phyloP scores from a whole-genome alignment of 768 basidiomycete genomes.

The Cyclocybe cylindracea region DNA sequence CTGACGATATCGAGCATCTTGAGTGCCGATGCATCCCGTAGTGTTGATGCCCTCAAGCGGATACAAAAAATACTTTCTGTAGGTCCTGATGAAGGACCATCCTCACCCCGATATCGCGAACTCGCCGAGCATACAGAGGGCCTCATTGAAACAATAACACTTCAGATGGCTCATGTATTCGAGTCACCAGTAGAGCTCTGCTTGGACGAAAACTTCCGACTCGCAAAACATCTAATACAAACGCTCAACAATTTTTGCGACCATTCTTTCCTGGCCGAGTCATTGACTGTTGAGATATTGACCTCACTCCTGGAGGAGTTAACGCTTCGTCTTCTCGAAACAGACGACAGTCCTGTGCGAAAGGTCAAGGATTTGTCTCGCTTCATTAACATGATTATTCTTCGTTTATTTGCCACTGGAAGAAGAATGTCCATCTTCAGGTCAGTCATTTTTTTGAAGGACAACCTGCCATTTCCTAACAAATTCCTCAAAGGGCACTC shows the following conservation, averaged over 20 bases:
- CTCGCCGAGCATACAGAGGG: slow-evolving; percentile 80
- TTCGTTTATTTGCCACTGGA: slow-evolving; percentile 90
- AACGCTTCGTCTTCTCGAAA: slow-evolving; percentile 88
- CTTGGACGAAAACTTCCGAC: slow-evolving; percentile 80
- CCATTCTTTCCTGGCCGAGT: slow-evolving; percentile 84
- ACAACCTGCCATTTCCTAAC: background rate
- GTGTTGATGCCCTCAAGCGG: slow-evolving; percentile 92
- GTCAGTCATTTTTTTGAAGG: slow-evolving; percentile 42
- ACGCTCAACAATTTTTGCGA: slow-evolving; percentile 95
- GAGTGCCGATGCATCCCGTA: slow-evolving; percentile 80
- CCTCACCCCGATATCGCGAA: slow-evolving; percentile 72
- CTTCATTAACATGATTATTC: slow-evolving; percentile 98
- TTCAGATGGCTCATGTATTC: slow-evolving; percentile 92
- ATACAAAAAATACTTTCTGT: slow-evolving; percentile 85
- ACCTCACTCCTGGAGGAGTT: slow-evolving; percentile 90
- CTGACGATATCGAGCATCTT: slow-evolving; percentile 87
- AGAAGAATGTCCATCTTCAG: slow-evolving; percentile 89
- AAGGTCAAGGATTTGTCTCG: slow-evolving; percentile 92
- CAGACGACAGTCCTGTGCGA: slow-evolving; percentile 81
- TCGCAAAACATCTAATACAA: slow-evolving; percentile 97
- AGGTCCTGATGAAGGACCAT: slow-evolving; percentile 71
- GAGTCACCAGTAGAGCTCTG: slow-evolving; percentile 75
- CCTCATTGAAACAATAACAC: slow-evolving; percentile 85
- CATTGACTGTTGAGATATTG: slow-evolving; percentile 81
- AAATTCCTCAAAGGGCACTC: slow-evolving; percentile 52